Evolutionary conservation across 2,329 filamentous ascomycete species (phyloP).

Genomic region (Sphaerulina vaccinii): DNA sequence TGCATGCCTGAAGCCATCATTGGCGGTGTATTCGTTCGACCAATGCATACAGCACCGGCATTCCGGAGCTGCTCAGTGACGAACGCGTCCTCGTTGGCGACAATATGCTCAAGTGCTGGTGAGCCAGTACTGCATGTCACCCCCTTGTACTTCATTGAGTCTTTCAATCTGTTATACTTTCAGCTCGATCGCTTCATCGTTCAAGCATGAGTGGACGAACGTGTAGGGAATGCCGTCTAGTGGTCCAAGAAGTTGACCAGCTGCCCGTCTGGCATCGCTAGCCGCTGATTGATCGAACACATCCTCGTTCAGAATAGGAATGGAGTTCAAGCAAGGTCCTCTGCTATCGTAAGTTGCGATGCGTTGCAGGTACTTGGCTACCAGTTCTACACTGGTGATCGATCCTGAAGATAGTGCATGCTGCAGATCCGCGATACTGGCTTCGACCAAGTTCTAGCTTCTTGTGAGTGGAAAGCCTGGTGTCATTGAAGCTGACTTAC

Average conservation of each 20-base stretch:
- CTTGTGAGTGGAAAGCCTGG: too few relatives aligned
- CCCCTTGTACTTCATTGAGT: slow-evolving; percentile 55
- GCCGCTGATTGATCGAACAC: slow-evolving; percentile 50
- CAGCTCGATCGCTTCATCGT: too few relatives aligned
- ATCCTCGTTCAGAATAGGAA: slow-evolving; percentile 49
- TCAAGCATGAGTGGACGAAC: too few relatives aligned
- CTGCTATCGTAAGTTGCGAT: slow-evolving; percentile 50
- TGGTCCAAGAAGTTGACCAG: slow-evolving; percentile 38
- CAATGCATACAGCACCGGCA: slow-evolving; percentile 54
- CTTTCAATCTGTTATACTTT: too few relatives aligned
- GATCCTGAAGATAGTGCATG: slow-evolving; percentile 43
- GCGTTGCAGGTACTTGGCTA: slow-evolving; percentile 48
- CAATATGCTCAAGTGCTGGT: slow-evolving; percentile 52
- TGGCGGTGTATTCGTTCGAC: slow-evolving; percentile 60
- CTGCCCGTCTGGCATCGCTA: slow-evolving; percentile 48
- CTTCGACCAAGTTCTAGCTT: slow-evolving; percentile 49
- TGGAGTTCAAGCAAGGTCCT: slow-evolving; percentile 46
- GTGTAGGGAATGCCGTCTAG: slow-evolving; percentile 60
- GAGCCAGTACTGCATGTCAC: slow-evolving; percentile 57
- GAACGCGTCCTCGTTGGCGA: slow-evolving; percentile 54
- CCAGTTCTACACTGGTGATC: slow-evolving; percentile 48
- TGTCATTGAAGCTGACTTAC: too few relatives aligned
- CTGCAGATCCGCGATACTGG: slow-evolving; percentile 47
- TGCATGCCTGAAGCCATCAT: slow-evolving; percentile 62
- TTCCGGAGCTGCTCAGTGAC: slow-evolving; percentile 49